Evolutionary conservation across 2,329 filamentous ascomycete genomes (phyloP), one percentile per base, ranked within the genome.

Genomic region (Rhynchosporium graminicola): DNA sequence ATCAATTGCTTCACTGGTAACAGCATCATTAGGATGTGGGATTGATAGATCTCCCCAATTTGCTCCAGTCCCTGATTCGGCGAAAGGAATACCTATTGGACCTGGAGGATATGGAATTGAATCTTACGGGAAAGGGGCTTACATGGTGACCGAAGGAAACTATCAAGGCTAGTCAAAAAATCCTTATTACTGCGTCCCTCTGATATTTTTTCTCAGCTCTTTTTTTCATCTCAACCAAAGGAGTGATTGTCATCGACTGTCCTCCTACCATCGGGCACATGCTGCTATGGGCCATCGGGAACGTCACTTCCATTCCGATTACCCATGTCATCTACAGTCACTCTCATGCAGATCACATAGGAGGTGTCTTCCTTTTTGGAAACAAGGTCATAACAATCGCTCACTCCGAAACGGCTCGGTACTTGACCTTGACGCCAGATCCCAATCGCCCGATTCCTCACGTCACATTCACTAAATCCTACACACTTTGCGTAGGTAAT

Each of bases 281-380:
- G 10, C 56, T 72, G 31, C 51, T 69, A 29, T 63, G 63, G 29
- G 70, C 70, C 12, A 70, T 72, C 43, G 61, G 70, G 5, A 72
- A 67, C 45, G 62, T 66, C 5, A 72, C 71, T 33, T n/a, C 62
- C 9, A 57, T 65, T 8, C 69, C 70, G 4, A 63, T 72, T 20
- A 68, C 68, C 3, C 69, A 71, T 54, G 48, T 71, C 31, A 59
- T 73, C 36, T 72, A 72, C 64, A 71, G 65, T 36, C 71, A 73
- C 45, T 59, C 64, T 1, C 69, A 73, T 56, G 62, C 63, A 52
- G 71, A 73, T 57, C 71, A 73, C 40, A 64, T 70, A 38, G 69
- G 67, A 0, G 71, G 58, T 1, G 69, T 66, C 6, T 66, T 28
- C 45, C 29, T 72, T 4, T 70, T 67, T 26, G 60, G 60, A 3